phyloP scores from a whole-genome alignment of 73 alveolate species.

The Uronychia binucleata region DNA sequence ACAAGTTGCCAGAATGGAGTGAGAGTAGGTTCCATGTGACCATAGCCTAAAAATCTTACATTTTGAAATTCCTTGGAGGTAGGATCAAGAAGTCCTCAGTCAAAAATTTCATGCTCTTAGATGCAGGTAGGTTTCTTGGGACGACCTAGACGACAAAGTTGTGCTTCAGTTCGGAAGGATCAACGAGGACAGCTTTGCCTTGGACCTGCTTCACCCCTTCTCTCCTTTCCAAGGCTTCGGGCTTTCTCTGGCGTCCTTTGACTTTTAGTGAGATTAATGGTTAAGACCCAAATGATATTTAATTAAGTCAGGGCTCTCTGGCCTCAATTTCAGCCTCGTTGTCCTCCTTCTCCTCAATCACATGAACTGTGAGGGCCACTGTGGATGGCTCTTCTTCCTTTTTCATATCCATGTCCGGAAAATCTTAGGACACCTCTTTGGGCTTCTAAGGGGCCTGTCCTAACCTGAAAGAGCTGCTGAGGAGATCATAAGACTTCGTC shows the following conservation, averaged over 20 bases:
- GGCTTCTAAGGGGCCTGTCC: too few species aligned
- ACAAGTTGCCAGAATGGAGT: neutral
- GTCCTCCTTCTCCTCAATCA: neutral
- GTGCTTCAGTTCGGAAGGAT: neutral
- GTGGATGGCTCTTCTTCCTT: too few species aligned
- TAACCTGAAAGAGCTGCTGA: too few species aligned
- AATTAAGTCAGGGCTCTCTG: neutral
- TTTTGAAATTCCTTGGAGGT: neutral
- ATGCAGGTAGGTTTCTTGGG: neutral
- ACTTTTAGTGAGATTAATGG: neutral
- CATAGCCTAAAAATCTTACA: neutral
- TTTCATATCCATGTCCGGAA: too few species aligned
- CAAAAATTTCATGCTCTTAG: neutral
- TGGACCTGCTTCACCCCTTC: neutral
- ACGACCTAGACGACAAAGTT: neutral
- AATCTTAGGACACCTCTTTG: too few species aligned
- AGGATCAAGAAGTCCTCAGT: neutral
- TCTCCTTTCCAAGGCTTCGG: neutral
- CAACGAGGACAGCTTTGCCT: neutral
- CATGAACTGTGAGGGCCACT: neutral
- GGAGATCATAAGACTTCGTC: too few species aligned
- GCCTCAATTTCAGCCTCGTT: neutral
- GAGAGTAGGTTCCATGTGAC: neutral
- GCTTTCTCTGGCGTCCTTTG: neutral
- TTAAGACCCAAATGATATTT: neutral